Base-by-base conservation (phyloP, 2,329 filamentous ascomycete genomes). In the Arthrobotrys entomopaga region DNA sequence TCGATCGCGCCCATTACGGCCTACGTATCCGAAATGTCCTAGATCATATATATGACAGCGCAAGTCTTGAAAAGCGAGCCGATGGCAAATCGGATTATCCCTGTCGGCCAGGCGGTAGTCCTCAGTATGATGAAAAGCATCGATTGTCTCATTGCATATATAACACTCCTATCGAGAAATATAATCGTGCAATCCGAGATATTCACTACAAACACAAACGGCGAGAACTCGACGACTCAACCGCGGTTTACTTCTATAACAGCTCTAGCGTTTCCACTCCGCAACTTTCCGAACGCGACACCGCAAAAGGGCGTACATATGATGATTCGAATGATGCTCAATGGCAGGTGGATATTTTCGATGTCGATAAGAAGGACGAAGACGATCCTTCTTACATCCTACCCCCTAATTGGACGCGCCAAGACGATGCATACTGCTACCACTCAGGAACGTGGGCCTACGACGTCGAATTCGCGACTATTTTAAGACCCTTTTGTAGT, bases 21-120 rank as follows among this genome's bases (percentile, higher is more conserved):
- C 3, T 65, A 11, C 34, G 61, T 1, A 50, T 61, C 48, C 60
- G 60, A 3, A 61, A 73, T 26, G 34, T 65, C 15, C 3, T 73
- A 15, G 61, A 73, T 8, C 60, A 73, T 20, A 13, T 73, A 20
- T 73, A 73, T 24, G 67, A 61, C n/a, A 38, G 34, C 11, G 46
- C n/a, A 2, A 8, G 16, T 20, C 60, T 73, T 15, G 22, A 22
- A 6, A 65, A 59, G 29, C 46, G 67, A 13, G 48, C 42, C 16
- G 56, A 65, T 20, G 48, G 49, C 1, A 38, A 19, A 15, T 2
- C n/a, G 19, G 3, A 52, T 16, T 40, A 26, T 15, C 6, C n/a
- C 16, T 73, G 69, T 42, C 24, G 49, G 2, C 11, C 19, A 10
- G 60, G 60, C 2, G 56, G 48, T 15, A 58, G 19, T 11, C 26